phyloP scores from a whole-genome alignment of 495 filamentous ascomycete species.

The Schizothecium vesticola region DNA sequence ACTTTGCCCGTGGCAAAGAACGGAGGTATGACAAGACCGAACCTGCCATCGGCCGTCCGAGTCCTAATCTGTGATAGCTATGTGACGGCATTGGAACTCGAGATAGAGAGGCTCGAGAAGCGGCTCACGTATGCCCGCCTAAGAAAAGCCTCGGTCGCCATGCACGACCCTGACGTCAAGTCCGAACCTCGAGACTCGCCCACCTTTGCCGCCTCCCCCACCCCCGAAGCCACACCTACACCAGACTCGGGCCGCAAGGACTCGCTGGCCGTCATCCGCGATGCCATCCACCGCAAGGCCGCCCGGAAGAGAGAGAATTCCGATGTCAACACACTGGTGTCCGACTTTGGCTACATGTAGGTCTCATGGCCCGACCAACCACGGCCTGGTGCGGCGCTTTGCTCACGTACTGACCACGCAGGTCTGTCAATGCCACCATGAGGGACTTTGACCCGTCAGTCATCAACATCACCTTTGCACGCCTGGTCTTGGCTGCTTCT shows the following conservation, averaged over 20 bases:
- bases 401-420: slow-evolving; percentile 28
- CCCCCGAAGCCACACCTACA: slow-evolving; percentile 32
- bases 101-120: slow-evolving; percentile 79
- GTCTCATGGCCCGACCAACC: slow-evolving; percentile 16
- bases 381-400: not conserved
- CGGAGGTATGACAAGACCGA: slow-evolving; percentile 48
- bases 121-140: slow-evolving; percentile 56
- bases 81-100: slow-evolving; percentile 83
- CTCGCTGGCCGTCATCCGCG: slow-evolving; percentile 53
- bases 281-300: slow-evolving; percentile 55
- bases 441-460: slow-evolving; percentile 86
- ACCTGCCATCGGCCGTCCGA: not conserved
- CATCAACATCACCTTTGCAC: slow-evolving; percentile 78
- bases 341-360: slow-evolving; percentile 75
- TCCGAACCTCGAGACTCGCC: not conserved
- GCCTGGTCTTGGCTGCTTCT: slow-evolving; percentile 69
- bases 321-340: slow-evolving; percentile 73
- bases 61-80: slow-evolving; percentile 48
- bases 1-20: slow-evolving; percentile 91
- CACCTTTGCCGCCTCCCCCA: not conserved
- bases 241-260: slow-evolving; percentile 48
- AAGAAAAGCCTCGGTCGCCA: slow-evolving; percentile 49
- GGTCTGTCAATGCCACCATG: slow-evolving; percentile 85
- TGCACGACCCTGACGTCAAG: slow-evolving; percentile 31
- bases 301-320: slow-evolving; percentile 58